phyloP scores from a whole-genome alignment of 441 rosid genomes.

The Populus hybrid region DNA sequence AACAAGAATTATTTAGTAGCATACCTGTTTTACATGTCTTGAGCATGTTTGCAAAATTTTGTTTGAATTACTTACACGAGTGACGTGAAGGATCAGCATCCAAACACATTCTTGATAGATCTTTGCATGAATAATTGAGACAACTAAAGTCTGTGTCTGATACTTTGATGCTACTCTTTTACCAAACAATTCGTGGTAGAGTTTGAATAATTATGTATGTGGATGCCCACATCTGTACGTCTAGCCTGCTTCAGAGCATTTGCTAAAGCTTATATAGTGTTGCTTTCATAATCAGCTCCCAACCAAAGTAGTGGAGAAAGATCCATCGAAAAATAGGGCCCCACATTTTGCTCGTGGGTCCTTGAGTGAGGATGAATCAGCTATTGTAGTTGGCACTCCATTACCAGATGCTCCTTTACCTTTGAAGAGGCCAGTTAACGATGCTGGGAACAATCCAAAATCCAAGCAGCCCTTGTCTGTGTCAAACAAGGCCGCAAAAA shows the following conservation, averaged over 20 bases:
- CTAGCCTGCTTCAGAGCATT: conserved; percentile 9
- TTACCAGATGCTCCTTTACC: conserved; percentile 36
- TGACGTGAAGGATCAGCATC: background rate
- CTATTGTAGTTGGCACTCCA: conserved; percentile 45
- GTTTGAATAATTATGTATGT: background rate
- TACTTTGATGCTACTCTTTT: background rate
- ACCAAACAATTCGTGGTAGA: background rate
- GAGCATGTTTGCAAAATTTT: background rate
- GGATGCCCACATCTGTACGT: background rate
- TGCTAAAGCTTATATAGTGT: conserved; percentile 18
- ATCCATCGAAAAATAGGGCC: conserved; percentile 55
- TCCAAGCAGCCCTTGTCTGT: conserved; percentile 36
- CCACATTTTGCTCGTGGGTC: conserved; percentile 69
- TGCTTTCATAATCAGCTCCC: conserved; percentile 46
- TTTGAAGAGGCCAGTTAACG: conserved; percentile 43
- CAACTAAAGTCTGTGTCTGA: background rate
- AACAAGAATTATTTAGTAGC: background rate
- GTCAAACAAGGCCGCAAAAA: conserved; percentile 20
- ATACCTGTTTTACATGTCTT: background rate
- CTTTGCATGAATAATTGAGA: background rate
- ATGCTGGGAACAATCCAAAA: conserved; percentile 36
- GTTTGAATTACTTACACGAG: background rate
- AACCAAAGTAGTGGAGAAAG: conserved; percentile 63
- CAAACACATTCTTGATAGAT: background rate
- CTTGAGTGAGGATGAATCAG: conserved; percentile 49